Conservation (phyloP, 805 yeast genomes). For the Priceomyces medius region DNA sequence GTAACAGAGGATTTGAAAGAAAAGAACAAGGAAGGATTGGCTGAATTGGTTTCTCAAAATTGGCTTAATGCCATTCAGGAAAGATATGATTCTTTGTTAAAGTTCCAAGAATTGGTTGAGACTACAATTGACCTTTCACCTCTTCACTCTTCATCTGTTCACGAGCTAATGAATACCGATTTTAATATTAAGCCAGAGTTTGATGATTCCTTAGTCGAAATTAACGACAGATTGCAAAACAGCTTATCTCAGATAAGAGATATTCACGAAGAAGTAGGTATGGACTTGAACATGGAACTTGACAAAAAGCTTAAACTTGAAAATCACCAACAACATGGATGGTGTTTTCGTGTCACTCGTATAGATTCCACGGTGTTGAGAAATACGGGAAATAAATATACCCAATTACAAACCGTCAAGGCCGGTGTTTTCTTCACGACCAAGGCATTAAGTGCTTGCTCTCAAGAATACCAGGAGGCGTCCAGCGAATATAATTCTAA, state of each 20-base stretch:
- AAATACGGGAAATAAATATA: conserved; percentile 51
- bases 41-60: conserved; percentile 39
- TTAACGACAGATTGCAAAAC: conserved; percentile 56
- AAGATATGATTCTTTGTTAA: conserved; percentile 51
- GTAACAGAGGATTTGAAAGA: conserved; percentile 35
- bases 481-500: conserved; percentile 68
- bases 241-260: conserved; percentile 49
- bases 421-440: conserved; percentile 95
- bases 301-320: conserved; percentile 90
- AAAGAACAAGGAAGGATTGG: conserved; percentile 16
- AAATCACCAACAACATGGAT: conserved; percentile 83
- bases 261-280: conserved; percentile 65
- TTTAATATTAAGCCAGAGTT: conserved; percentile 87
- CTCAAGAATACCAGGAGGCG: conserved; percentile 56
- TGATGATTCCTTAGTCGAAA: conserved; percentile 67
- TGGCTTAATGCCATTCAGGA: conserved; percentile 63
- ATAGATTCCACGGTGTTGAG: conserved; percentile 82
- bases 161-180: conserved; percentile 52
- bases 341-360: conserved; percentile 93
- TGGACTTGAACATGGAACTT: conserved; percentile 74
- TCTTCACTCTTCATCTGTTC: conserved; percentile 51
- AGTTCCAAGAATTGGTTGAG: conserved; percentile 83
- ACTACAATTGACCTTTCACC: conserved; percentile 88
- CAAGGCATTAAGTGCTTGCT: conserved; percentile 54
- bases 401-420: conserved; percentile 86